Base-by-base conservation (phyloP, 352 stramenopile species). In the Peronospora farinosa region DNA sequence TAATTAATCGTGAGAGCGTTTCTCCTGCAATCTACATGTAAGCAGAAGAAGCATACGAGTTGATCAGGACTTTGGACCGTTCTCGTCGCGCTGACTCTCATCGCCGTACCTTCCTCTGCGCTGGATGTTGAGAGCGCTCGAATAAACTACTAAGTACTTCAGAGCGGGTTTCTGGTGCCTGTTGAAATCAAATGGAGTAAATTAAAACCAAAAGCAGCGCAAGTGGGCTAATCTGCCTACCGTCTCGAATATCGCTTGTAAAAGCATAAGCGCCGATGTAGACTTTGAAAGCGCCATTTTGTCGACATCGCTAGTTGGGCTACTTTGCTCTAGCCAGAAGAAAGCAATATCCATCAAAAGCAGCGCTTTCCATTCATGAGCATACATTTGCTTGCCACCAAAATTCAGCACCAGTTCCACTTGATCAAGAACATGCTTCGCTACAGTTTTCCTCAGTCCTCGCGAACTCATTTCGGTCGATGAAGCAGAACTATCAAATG, bases 361-460 rank as follows among this genome's bases (percentile, higher is more conserved):
- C 30, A 84, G 47, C 3, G 77, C 78, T 59, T 92, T 92, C 78
- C 78, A 92, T 50, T 86, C 65, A 0, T 69, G 72, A n/a, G 69
- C 58, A 45, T 90, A 71, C 15, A 78, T 67, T 25, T 86, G 75
- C 16, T 69, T 81, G 16, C 80, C 75, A n/a, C 76, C 72, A 17
- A 89, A 86, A 55, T 67, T 72, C 5, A 89, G 46, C 13, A 87
- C 40, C 3, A 69, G 44, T 25, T 67, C 42, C 21, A 77, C 65
- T 49, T 55, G 53, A 32, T 77, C 69, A 3, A 37, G 48, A 3
- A 70, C n/a, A 38, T 69, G 48, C 36, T 61, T 74, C 16, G 60
- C 37, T 25, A 63, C 16, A 32, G 60, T 60, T 56, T 57, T 57
- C n/a, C 4, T 40, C 23, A 19, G 27, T 23, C 12, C 33, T 49